Evolutionary conservation across 78 protist species (phyloP).

Genomic region (Pelomyxa schiedti): DNA sequence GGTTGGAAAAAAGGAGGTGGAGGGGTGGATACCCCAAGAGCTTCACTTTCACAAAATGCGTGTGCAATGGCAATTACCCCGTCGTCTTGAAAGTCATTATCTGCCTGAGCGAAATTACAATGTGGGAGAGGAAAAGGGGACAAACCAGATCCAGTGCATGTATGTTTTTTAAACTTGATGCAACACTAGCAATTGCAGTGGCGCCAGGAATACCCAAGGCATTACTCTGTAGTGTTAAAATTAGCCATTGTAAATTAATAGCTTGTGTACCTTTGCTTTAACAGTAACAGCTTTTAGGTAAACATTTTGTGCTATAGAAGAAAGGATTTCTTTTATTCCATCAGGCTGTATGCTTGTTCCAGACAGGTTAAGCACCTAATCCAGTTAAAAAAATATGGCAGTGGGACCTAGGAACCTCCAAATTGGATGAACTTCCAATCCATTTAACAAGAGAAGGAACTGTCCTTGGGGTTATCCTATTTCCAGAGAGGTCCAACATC

Average conservation of each 20-base stretch:
- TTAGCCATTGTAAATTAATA: neutral
- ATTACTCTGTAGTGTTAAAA: conserved; percentile 13
- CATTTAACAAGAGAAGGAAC: conserved; percentile 19
- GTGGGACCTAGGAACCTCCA: too few relatives aligned
- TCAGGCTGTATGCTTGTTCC: conserved; percentile 45
- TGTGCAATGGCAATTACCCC: conserved; percentile 41
- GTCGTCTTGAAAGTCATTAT: conserved; percentile 55
- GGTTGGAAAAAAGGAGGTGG: too few relatives aligned
- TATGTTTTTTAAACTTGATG: conserved; percentile 28
- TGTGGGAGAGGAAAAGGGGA: too few relatives aligned
- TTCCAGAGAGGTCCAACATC: conserved; percentile 34
- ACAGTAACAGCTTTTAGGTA: conserved; percentile 28
- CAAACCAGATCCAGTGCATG: too few relatives aligned
- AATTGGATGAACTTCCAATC: conserved; percentile 19
- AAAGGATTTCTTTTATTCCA: conserved; percentile 22
- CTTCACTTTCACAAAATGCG: conserved; percentile 19
- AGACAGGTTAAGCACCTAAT: conserved; percentile 14
- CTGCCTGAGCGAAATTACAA: conserved; percentile 8
- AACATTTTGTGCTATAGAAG: conserved; percentile 21
- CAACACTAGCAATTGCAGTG: conserved; percentile 25
- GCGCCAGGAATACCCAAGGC: conserved; percentile 52
- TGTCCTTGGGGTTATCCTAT: conserved; percentile 25
- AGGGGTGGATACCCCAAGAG: too few relatives aligned
- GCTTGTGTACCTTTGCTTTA: conserved; percentile 11
- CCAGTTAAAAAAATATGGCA: too few relatives aligned